A percentile compares a stretch with the other conserved stretches of the same genome.
Conservation (phyloP, 1,284 basidiomycete species). For the Calocybe gambosa region DNA sequence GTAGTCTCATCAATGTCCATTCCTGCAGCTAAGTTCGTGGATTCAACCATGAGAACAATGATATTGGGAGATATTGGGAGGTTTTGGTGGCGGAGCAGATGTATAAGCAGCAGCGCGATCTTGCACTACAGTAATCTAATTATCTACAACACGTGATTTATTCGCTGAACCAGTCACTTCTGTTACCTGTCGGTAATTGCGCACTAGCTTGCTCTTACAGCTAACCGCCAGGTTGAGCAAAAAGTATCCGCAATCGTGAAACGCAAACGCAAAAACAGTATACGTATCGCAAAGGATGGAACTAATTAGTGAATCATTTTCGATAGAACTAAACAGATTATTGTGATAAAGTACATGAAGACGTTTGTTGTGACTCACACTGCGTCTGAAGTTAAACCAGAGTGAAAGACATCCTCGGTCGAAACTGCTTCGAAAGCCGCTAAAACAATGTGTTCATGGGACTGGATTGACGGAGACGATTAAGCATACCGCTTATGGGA, state of each 20-base stretch:
- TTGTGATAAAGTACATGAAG: not conserved
- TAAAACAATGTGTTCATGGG: conserved; percentile 24
- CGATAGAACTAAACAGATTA: conserved; percentile 50
- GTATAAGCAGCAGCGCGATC: conserved; percentile 8
- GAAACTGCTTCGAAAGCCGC: conserved; percentile 81
- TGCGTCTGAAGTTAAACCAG: conserved; percentile 86
- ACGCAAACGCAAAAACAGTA: too few relatives aligned
- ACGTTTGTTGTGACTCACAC: conserved; percentile 44
- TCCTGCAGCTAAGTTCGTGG: conserved; percentile 42
- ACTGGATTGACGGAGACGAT: not conserved
- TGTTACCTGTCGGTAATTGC: too few relatives aligned
- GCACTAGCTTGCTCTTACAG: too few relatives aligned
- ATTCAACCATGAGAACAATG: conserved; percentile 39
- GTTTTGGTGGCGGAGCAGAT: conserved; percentile 14
- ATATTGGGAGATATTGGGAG: conserved; percentile 3
- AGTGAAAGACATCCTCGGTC: conserved; percentile 80
- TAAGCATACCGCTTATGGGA: conserved; percentile 80
- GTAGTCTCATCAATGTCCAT: conserved; percentile 83
- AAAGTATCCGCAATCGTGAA: too few relatives aligned
- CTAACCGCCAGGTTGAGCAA: too few relatives aligned
- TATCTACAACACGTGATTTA: conserved; percentile 10
- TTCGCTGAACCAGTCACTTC: too few relatives aligned
- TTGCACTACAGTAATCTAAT: conserved; percentile 1
- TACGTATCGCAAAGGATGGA: too few relatives aligned
- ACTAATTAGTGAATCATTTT: conserved; percentile 23